Evolutionary conservation across 2,329 filamentous ascomycete genomes (phyloP), one percentile per base, ranked within the genome.

Genomic region (Exophiala sp.): DNA sequence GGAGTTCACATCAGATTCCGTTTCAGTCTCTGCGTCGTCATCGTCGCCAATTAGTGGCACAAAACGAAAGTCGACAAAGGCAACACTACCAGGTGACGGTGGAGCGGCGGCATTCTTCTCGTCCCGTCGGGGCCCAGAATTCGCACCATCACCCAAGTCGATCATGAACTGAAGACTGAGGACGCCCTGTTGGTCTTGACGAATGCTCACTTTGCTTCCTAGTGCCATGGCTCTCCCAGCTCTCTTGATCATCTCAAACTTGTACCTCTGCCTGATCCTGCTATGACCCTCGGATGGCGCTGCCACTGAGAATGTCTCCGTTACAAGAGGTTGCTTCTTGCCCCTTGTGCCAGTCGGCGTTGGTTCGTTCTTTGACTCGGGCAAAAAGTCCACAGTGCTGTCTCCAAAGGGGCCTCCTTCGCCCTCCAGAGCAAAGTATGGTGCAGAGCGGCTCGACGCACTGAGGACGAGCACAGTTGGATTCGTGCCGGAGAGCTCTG

Each of bases 141-240:
- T 55, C 18, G 5, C 66, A 66, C 41, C 57, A 41, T 81, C 81
- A 58, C 94, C 89, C 39, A 91, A 78, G 67, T 96, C 90, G 12
- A 99, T 86, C 87, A 99, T 94, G 65, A 97, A 96, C 67, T 99
- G 94, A 68, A 97, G 74, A 71, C 89, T 96, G 60, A 99, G 71
- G 29, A 99, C 92, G 0, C 94, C 92, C 68, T 96, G 89, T 1
- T 82, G 79, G 70, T 99, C 94, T 0, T 90, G 87, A 12, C 94
- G 80, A 57, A 99, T 80, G 67, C 91, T 96, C 54, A 97, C 91
- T 72, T 97, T 99, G 65, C 82, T 91, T 3, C 91, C 90, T 35
- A 91, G 83, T 42, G 86, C 85, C 92, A 99, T 97, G n/a, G 94
- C 92, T 60, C 92, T 86, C 42, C 84, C 84, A 0, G 92, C 91